These are phyloP conservation scores for Boletus tomentosulus DNA, from an alignment of 768 basidiomycete genomes.

Conservation along the genomic window DNA sequence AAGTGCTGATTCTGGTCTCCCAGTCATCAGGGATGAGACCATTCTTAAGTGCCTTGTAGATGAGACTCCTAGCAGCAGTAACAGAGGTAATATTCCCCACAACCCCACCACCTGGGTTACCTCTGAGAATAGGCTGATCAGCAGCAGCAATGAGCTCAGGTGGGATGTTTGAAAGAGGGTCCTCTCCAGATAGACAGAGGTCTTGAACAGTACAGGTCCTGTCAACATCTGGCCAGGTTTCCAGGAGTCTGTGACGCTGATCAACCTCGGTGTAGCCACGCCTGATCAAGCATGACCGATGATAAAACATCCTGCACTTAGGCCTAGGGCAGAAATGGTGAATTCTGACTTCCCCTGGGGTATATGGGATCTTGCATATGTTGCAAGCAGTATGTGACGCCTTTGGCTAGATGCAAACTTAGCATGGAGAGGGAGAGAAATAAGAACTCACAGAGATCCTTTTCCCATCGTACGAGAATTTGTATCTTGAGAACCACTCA, in stretches of 20 bases:
- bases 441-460: slow-evolving; percentile 34
- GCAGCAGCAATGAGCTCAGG: slow-evolving; percentile 40
- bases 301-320: slow-evolving; percentile 44
- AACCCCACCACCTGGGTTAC: slow-evolving; percentile 39
- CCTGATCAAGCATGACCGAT: slow-evolving; percentile 42
- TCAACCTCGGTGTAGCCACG: slow-evolving; percentile 21
- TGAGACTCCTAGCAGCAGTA: slow-evolving; percentile 42
- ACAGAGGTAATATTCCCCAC: slow-evolving; percentile 51
- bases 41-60: slow-evolving; percentile 35
- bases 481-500: slow-evolving; percentile 48
- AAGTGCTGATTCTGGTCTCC: slow-evolving; percentile 30
- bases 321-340: slow-evolving; percentile 60
- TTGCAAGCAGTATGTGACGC: slow-evolving; percentile 36
- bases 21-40: slow-evolving; percentile 38
- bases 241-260: slow-evolving; percentile 29
- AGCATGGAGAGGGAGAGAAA: neutral
- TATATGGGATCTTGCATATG: slow-evolving; percentile 44
- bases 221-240: slow-evolving; percentile 36
- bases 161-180: slow-evolving; percentile 30
- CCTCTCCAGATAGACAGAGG: neutral
- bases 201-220: slow-evolving; percentile 4
- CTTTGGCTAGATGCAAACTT: slow-evolving; percentile 36
- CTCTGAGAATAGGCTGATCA: slow-evolving; percentile 51
- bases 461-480: slow-evolving; percentile 33
- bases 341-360: slow-evolving; percentile 36